phyloP scores from a whole-genome alignment of 2,329 filamentous ascomycete species.

The Clonostachys rhizophaga region DNA sequence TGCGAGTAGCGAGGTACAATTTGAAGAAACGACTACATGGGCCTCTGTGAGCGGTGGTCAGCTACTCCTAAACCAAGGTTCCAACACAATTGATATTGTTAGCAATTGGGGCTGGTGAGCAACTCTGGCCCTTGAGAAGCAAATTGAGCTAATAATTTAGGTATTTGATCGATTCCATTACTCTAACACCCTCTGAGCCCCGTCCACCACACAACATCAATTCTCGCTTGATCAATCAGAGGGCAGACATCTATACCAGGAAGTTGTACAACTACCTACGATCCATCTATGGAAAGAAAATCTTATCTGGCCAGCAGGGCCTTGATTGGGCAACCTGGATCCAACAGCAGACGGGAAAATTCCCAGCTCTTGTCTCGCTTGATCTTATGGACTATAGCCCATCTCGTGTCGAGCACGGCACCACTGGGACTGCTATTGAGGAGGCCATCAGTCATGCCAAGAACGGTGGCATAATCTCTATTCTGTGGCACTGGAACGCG shows the following conservation, averaged over 20 bases:
- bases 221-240: constrained; percentile 26
- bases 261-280: constrained; percentile 34
- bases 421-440: constrained; percentile 34
- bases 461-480: constrained; percentile 38
- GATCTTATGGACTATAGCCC: constrained; percentile 47
- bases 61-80: constrained; percentile 32
- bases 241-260: constrained; percentile 26
- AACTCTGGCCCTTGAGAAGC: too few relatives aligned
- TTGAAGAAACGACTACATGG: constrained; percentile 30
- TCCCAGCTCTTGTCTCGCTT: constrained; percentile 36
- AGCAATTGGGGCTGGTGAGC: constrained; percentile 39
- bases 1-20: constrained; percentile 30
- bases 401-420: constrained; percentile 32
- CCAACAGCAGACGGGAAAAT: constrained; percentile 35
- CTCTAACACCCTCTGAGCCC: constrained; percentile 22
- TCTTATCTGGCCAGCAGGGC: constrained; percentile 43
- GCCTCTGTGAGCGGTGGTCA: constrained; percentile 33
- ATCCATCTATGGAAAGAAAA: constrained; percentile 37
- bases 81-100: constrained; percentile 37
- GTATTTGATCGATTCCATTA: constrained; percentile 38
- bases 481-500: constrained; percentile 44
- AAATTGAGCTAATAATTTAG: too few relatives aligned
- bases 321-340: constrained; percentile 35
- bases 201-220: constrained; percentile 31
- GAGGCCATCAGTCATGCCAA: constrained; percentile 36